These are phyloP conservation scores for Colletotrichum euphorbiae DNA, from an alignment of 2,329 filamentous ascomycete genomes.

Conservation along the genomic window DNA sequence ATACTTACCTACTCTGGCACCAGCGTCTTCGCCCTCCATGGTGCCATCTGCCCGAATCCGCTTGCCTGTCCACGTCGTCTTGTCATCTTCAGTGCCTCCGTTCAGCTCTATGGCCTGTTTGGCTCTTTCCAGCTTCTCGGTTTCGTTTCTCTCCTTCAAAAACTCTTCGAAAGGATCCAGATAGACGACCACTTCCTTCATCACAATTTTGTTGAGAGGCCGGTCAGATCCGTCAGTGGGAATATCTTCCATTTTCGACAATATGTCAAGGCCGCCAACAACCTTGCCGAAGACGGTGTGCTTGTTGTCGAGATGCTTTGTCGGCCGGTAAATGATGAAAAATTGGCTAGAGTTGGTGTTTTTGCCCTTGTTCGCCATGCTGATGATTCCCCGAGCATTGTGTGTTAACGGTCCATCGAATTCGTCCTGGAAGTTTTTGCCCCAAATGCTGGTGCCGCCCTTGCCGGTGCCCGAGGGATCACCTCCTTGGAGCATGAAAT, in stretches of 20 bases:
- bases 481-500: slow-evolving; percentile 98
- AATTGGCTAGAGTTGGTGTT: slow-evolving; percentile 97
- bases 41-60: slow-evolving; percentile 77
- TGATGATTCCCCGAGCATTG: slow-evolving; percentile 80
- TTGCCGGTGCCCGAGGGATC: slow-evolving; percentile 93
- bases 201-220: slow-evolving; percentile 81
- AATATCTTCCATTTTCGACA: slow-evolving; percentile 81
- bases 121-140: slow-evolving; percentile 67
- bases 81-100: slow-evolving; percentile 87
- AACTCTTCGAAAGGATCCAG: slow-evolving; percentile 98
- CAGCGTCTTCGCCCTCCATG: slow-evolving; percentile 57
- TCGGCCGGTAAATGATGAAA: slow-evolving; percentile 90
- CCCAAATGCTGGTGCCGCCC: slow-evolving; percentile 93
- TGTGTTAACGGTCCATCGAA: slow-evolving; percentile 92
- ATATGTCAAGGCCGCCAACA: slow-evolving; percentile 78
- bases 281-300: slow-evolving; percentile 96
- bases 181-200: slow-evolving; percentile 86
- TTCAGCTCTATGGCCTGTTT: slow-evolving; percentile 71
- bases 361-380: slow-evolving; percentile 99
- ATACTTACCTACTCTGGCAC: slow-evolving; percentile 80
- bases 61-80: slow-evolving; percentile 96
- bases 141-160: slow-evolving; percentile 76
- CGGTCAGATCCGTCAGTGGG: slow-evolving; percentile 80
- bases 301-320: slow-evolving; percentile 90
- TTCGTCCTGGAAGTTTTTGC: slow-evolving; percentile 93